Conservation (phyloP, 2,329 filamentous ascomycete species). For the Aspergillus costaricaensis region DNA sequence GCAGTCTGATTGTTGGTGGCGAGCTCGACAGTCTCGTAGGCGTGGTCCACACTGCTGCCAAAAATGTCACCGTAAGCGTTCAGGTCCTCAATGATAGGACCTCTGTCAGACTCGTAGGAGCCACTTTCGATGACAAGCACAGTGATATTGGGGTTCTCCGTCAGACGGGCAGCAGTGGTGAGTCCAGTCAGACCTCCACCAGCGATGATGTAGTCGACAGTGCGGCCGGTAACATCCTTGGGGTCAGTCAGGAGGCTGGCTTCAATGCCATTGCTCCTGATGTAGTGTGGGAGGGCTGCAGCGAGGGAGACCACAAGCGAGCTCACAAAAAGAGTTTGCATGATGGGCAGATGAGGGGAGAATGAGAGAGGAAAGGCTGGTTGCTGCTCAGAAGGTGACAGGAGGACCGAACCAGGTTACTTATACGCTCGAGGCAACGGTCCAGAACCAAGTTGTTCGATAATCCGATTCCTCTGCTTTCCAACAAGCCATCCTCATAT, state of each 20-base stretch:
- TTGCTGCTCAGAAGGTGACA: neutral
- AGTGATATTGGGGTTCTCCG: slow-evolving; percentile 26
- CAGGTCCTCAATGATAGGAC: slow-evolving; percentile 27
- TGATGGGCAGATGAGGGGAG: neutral
- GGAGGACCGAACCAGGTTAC: neutral
- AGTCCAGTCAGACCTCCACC: slow-evolving; percentile 35
- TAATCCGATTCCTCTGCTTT: neutral
- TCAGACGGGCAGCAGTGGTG: slow-evolving; percentile 29
- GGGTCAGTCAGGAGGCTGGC: slow-evolving; percentile 15
- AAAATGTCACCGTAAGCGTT: slow-evolving; percentile 32
- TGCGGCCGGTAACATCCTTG: slow-evolving; percentile 16
- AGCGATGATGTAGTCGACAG: slow-evolving; percentile 35
- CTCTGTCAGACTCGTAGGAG: slow-evolving; percentile 30
- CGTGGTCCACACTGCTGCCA: slow-evolving; percentile 26
- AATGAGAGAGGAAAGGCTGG: neutral
- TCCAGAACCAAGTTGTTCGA: neutral
- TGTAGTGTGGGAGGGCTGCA: neutral
- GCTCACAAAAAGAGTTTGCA: neutral
- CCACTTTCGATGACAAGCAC: slow-evolving; percentile 35
- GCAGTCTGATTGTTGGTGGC: slow-evolving; percentile 25
- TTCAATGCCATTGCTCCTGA: neutral
- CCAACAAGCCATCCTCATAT: neutral
- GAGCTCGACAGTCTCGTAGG: slow-evolving; percentile 18
- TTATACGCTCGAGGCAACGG: neutral
- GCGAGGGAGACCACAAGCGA: neutral